Percentiles rank a stretch among this genome's conserved stretches.
Conservation (phyloP, 139 green algal species). For the Tetradesmus obliquus region DNA sequence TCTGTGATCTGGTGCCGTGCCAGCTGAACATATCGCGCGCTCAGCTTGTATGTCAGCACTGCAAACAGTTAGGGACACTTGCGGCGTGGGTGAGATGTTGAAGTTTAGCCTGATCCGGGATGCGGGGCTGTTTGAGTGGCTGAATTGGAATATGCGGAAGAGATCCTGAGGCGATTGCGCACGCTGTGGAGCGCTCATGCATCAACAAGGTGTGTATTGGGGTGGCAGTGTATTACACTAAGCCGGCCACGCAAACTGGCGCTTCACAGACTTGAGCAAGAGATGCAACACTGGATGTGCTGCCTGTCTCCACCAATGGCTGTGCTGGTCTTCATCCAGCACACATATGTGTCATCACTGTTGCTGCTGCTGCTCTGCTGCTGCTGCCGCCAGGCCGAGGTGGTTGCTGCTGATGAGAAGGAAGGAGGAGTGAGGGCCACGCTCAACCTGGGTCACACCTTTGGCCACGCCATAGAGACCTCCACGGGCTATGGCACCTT, state of each 20-base stretch:
- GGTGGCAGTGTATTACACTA: background rate
- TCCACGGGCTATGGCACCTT: conserved; percentile 68
- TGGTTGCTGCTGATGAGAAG: conserved; percentile 95
- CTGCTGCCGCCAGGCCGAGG: conserved; percentile 63
- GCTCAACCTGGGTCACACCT: conserved; percentile 99
- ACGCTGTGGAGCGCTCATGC: conserved; percentile 95
- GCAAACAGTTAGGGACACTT: background rate
- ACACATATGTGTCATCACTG: background rate
- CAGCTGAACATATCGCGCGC: too few relatives aligned
- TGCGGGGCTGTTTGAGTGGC: conserved; percentile 92
- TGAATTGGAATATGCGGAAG: conserved; percentile 88
- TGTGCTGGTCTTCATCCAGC: too few relatives aligned
- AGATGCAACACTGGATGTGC: too few relatives aligned
- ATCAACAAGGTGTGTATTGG: conserved; percentile 89
- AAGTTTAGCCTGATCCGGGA: conserved; percentile 99
- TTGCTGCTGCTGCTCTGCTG: background rate
- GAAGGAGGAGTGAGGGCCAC: conserved; percentile 97
- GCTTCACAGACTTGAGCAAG: too few relatives aligned
- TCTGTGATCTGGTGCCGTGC: too few relatives aligned
- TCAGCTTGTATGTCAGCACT: background rate
- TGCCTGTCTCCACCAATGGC: too few relatives aligned
- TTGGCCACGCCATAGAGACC: conserved; percentile 98
- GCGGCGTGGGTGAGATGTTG: conserved; percentile 92
- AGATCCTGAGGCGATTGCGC: conserved; percentile 85
- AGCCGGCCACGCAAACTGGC: too few relatives aligned